phyloP scores from a whole-genome alignment of 2,329 filamentous ascomycete genomes.

The Cladorrhinum sp. region DNA sequence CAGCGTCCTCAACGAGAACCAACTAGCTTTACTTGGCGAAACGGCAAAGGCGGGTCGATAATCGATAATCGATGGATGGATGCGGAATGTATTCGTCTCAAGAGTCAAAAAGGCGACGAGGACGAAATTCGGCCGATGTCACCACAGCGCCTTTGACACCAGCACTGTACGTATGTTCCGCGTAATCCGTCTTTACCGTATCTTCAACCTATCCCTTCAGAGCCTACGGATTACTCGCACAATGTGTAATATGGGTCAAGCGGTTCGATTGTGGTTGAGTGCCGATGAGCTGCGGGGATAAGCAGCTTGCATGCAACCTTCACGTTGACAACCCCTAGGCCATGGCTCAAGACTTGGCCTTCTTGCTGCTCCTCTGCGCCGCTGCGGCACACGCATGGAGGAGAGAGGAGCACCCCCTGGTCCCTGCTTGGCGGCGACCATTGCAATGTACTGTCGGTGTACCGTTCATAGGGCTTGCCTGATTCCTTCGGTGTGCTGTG shows the following conservation, averaged over 20 bases:
- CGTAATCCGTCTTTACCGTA: no score
- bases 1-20: background rate
- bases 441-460: background rate
- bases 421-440: constrained; percentile 9
- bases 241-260: background rate
- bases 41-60: background rate
- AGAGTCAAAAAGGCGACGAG: background rate
- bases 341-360: background rate
- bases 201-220: background rate
- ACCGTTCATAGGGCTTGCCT: background rate
- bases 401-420: background rate
- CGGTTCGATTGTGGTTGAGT: background rate
- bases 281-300: constrained; percentile 4
- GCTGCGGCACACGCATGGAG: constrained; percentile 10
- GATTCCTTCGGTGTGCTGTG: constrained; percentile 3
- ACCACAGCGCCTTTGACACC: background rate
- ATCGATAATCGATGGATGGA: background rate
- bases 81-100: background rate
- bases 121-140: background rate
- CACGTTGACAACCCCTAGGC: background rate
- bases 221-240: background rate
- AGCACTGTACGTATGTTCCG: background rate
- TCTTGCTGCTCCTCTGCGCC: constrained; percentile 6
- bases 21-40: background rate
- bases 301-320: background rate